These are phyloP conservation scores for Termitomyces bulborhizus DNA, from an alignment of 768 basidiomycete species.

Conservation along the genomic window DNA sequence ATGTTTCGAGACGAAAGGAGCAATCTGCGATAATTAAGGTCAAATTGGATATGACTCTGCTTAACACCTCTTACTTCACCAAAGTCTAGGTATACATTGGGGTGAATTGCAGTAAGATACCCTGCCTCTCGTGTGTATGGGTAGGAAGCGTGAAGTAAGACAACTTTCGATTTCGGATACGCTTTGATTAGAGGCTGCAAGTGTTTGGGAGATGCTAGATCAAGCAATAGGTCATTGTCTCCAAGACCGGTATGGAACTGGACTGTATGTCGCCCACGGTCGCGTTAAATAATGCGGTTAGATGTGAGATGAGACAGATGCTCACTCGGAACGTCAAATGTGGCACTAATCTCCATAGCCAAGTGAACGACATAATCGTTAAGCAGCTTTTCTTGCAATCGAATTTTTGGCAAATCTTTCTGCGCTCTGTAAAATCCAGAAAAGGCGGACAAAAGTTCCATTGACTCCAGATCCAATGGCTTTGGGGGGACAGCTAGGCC, in stretches of 20 bases:
- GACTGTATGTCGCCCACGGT: constrained; percentile 32
- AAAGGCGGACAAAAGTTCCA: constrained; percentile 27
- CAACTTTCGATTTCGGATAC: constrained; percentile 52
- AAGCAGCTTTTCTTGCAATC: constrained; percentile 53
- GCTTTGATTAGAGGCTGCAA: constrained; percentile 65
- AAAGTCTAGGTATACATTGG: constrained; percentile 75
- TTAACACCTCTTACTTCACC: constrained; percentile 49
- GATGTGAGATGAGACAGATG: neutral
- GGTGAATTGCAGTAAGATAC: constrained; percentile 65
- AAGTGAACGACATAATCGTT: constrained; percentile 64
- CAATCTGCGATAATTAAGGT: constrained; percentile 34
- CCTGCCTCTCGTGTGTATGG: constrained; percentile 76
- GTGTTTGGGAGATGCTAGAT: constrained; percentile 54
- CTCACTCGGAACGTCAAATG: constrained; percentile 55
- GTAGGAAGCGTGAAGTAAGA: constrained; percentile 73
- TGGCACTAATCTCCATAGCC: constrained; percentile 46
- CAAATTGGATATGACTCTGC: neutral
- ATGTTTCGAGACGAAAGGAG: constrained; percentile 55
- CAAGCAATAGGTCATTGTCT: constrained; percentile 61
- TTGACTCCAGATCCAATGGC: constrained; percentile 9
- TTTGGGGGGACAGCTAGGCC: constrained; percentile 49
- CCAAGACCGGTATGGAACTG: constrained; percentile 85
- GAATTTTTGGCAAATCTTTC: constrained; percentile 28
- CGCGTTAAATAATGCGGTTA: neutral
- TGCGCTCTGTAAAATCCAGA: constrained; percentile 23